Percentiles rank a stretch among this genome's conserved stretches.
Evolutionary conservation across 305 asterid species (phyloP).

Genomic region (Fraxinus angustifolia): DNA sequence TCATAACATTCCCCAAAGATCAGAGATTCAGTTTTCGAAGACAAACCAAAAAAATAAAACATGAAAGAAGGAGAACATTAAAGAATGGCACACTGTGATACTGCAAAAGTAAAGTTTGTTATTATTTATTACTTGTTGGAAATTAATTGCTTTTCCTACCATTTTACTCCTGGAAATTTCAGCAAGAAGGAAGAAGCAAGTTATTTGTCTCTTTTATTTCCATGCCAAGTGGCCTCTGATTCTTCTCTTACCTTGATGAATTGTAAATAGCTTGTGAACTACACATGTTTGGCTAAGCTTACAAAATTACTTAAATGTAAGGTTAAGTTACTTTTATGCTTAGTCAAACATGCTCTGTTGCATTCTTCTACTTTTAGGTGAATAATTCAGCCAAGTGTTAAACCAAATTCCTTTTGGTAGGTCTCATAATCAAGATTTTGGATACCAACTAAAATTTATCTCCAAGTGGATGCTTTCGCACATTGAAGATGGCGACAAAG

Average conservation of each 20-base stretch:
- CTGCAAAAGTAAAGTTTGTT: neutral
- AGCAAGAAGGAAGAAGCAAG: neutral
- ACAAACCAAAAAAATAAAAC: neutral
- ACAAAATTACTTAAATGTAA: neutral
- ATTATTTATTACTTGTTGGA: neutral
- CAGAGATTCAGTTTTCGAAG: neutral
- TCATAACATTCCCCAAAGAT: neutral
- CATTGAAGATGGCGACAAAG: conserved; percentile 95
- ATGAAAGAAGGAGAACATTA: neutral
- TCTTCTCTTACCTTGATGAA: neutral
- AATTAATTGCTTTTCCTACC: neutral
- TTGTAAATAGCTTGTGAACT: neutral
- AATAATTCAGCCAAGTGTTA: neutral
- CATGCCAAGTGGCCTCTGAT: neutral
- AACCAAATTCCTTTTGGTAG: conserved; percentile 34
- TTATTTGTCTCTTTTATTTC: neutral
- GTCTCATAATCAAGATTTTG: conserved; percentile 67
- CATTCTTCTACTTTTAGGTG: neutral
- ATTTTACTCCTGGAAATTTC: neutral
- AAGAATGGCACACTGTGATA: neutral
- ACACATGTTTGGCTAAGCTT: neutral
- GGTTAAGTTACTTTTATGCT: neutral
- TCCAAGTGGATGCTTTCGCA: conserved; percentile 92
- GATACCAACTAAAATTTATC: conserved; percentile 61
- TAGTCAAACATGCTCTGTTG: neutral